Base-by-base conservation (phyloP, 2,329 filamentous ascomycete species). In the Ophidiomyces ophidiicola region DNA sequence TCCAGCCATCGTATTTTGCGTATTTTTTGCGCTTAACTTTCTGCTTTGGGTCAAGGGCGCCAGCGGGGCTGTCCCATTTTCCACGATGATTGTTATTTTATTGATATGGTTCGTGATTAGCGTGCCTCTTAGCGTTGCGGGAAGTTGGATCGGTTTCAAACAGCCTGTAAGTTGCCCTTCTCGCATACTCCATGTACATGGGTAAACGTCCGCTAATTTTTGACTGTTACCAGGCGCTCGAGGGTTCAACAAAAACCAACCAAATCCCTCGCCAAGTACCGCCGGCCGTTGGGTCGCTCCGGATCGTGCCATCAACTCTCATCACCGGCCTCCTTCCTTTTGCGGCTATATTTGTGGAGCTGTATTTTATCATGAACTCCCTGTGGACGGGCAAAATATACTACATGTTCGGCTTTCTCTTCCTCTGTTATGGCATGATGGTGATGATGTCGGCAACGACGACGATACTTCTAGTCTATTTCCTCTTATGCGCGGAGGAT, bases 391-490 rank as follows among this genome's bases (percentile, higher is more conserved):
- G 80, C 68, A 85, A 90, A 63, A 90, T 98, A 49, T 98, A 98
- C 71, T 98, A 98, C 72, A 98, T 98, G 90, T 98, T 98, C 54
- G 90, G 90, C 15, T 98, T 98, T 71, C 69, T 98, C 24, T 98
- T 98, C 70, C 73, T 98, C 41, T 94, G 87, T 70, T 98, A 94
- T 56, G 87, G 83, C 7, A 74, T 98, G 35, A 94, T 98, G 86
- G 85, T 96, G 51, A 82, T 94, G 52, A 96, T 90, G 1, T 86
- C 82, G 43, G 88, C 88, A 0, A 80, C 87, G 1, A 88, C 92
- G 28, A 96, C 90, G 1, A 79, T 96, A 6, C 68, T 98, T 12
- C 80, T 96, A 72, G 83, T 94, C 0, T 98, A 98, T 64, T 96
- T 96, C 68, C 60, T 98, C 50, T 76, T 98, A 10, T 96, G 88